Evolutionary conservation across 257 asterid genomes (phyloP).

Genomic region (Ajuga chamaepitys): DNA sequence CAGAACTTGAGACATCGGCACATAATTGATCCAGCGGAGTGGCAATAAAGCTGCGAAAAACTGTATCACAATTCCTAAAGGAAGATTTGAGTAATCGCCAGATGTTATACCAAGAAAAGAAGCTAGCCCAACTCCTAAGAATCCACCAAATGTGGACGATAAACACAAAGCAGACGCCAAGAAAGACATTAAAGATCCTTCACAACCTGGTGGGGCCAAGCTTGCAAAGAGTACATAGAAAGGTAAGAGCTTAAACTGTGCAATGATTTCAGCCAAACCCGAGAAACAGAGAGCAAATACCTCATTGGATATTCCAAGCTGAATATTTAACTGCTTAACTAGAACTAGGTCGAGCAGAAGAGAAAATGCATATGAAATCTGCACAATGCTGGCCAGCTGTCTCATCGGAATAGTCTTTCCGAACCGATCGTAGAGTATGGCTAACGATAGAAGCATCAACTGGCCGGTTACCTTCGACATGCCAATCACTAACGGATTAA

Average conservation of each 20-base stretch:
- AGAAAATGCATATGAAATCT: slow-evolving; percentile 49
- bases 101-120: slow-evolving; percentile 54
- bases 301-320: slow-evolving; percentile 64
- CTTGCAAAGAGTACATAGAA: slow-evolving; percentile 68
- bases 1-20: slow-evolving; percentile 33
- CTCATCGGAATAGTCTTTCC: slow-evolving; percentile 54
- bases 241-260: slow-evolving; percentile 75
- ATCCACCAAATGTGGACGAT: slow-evolving; percentile 58
- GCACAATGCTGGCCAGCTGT: slow-evolving; percentile 38
- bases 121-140: slow-evolving; percentile 68
- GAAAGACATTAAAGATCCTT: slow-evolving; percentile 75
- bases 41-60: slow-evolving; percentile 68
- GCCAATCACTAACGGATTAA: slow-evolving; percentile 64
- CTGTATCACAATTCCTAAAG: slow-evolving; percentile 63
- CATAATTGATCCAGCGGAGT: slow-evolving; percentile 40
- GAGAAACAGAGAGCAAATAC: slow-evolving; percentile 66
- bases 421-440: slow-evolving; percentile 45
- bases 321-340: slow-evolving; percentile 54
- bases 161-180: slow-evolving; percentile 66
- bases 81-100: slow-evolving; percentile 56
- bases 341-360: slow-evolving; percentile 71
- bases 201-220: slow-evolving; percentile 72
- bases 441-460: slow-evolving; percentile 51
- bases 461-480: slow-evolving; percentile 86
- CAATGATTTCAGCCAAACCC: slow-evolving; percentile 75